Conservation (phyloP, 495 filamentous ascomycete species). For the Terfezia claveryi region DNA sequence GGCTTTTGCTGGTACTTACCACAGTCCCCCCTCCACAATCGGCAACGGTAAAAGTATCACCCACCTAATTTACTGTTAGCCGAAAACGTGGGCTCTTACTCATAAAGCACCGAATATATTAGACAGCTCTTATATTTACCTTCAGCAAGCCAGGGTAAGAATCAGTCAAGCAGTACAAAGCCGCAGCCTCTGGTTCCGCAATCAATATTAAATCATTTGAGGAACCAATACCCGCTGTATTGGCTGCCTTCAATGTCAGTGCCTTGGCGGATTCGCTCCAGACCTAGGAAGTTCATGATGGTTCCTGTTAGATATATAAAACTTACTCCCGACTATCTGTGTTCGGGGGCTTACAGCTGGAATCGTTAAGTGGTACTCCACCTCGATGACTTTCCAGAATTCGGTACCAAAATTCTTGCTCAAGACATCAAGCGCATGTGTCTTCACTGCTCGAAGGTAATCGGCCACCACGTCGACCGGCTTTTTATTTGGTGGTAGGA, state of each 20-base stretch:
- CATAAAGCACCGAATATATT: conserved; percentile 2
- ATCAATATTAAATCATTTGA: conserved; percentile 19
- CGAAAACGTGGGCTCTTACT: background rate
- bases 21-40: conserved; percentile 21
- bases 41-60: conserved; percentile 14
- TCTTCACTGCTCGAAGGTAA: background rate
- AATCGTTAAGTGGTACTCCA: conserved; percentile 30
- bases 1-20: conserved; percentile 1
- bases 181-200: conserved; percentile 22
- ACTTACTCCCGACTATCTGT: background rate
- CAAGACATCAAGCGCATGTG: conserved; percentile 15
- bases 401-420: conserved; percentile 20
- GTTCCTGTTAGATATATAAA: no score
- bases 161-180: conserved; percentile 2
- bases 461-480: background rate
- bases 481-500: background rate
- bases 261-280: conserved; percentile 20
- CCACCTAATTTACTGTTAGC: conserved; percentile 1
- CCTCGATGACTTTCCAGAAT: conserved; percentile 12
- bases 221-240: conserved; percentile 16
- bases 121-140: background rate
- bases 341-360: conserved; percentile 20
- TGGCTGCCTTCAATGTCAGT: conserved; percentile 16
- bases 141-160: conserved; percentile 1
- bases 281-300: background rate